Conservation (phyloP, 2,329 filamentous ascomycete genomes). For the Stromatinia cepivora region DNA sequence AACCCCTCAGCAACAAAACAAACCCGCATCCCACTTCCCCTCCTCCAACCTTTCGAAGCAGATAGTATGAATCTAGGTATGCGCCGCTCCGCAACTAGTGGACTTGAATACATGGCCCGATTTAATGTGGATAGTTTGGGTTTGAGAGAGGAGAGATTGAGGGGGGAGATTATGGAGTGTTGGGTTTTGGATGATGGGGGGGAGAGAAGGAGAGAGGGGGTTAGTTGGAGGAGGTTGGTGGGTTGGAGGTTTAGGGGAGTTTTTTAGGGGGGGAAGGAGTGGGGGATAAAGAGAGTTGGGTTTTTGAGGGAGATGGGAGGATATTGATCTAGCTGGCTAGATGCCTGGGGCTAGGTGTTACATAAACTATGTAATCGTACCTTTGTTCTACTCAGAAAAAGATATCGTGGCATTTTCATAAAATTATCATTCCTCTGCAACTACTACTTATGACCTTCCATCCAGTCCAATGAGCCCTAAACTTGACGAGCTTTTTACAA, state of each 20-base stretch:
- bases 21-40: neutral
- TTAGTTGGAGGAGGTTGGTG: neutral
- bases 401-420: too few species aligned
- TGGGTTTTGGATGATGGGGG: neutral
- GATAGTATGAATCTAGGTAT: neutral
- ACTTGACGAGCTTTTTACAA: too few species aligned
- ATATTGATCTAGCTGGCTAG: too few species aligned
- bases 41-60: neutral
- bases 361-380: too few species aligned
- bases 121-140: neutral
- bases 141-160: neutral
- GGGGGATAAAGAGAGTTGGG: neutral
- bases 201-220: too few species aligned
- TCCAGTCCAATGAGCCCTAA: too few species aligned
- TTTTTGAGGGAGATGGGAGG: too few species aligned
- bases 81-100: rapidly evolving
- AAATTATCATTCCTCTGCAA: too few species aligned
- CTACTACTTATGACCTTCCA: too few species aligned
- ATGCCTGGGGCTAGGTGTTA: too few species aligned
- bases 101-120: neutral
- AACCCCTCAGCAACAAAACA: neutral
- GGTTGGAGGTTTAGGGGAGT: neutral
- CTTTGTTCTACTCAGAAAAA: too few species aligned
- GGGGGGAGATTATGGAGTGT: neutral
- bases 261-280: neutral